Conservation (phyloP, 106 monocot species). For the Xerophyta viscosa region DNA sequence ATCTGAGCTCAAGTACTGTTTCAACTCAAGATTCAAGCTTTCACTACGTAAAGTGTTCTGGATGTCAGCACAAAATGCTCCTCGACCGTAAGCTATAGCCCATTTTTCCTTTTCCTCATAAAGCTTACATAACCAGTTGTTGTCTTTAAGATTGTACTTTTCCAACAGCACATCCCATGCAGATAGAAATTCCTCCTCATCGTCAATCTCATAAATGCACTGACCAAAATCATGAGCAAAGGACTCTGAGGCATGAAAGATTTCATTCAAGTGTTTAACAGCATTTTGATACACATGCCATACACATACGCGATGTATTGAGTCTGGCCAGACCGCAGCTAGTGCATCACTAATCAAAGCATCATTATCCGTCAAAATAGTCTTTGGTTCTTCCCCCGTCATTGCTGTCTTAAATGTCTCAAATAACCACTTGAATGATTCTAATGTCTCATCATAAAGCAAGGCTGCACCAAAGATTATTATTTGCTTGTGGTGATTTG, state of each 20-base stretch:
- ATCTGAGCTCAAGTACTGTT: constrained; percentile 29
- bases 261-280: constrained; percentile 25
- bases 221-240: constrained; percentile 48
- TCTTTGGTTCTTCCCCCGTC: constrained; percentile 50
- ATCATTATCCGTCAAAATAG: constrained; percentile 20
- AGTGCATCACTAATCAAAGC: constrained; percentile 4
- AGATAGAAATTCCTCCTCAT: constrained; percentile 46
- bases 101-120: constrained; percentile 54
- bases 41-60: constrained; percentile 29
- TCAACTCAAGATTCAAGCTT: constrained; percentile 26
- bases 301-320: constrained; percentile 30
- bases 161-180: constrained; percentile 51
- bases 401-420: constrained; percentile 54
- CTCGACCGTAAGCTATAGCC: constrained; percentile 32
- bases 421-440: constrained; percentile 66
- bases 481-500: constrained; percentile 59
- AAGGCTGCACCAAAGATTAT: constrained; percentile 59
- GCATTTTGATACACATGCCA: constrained; percentile 55
- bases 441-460: constrained; percentile 48
- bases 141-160: constrained; percentile 42
- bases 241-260: constrained; percentile 23
- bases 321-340: constrained; percentile 33
- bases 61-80: constrained; percentile 56
- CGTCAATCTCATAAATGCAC: constrained; percentile 59
- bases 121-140: constrained; percentile 50